Evolutionary conservation across 2,329 filamentous ascomycete species (phyloP).

Genomic region (Neopestalotiopsis sp.): DNA sequence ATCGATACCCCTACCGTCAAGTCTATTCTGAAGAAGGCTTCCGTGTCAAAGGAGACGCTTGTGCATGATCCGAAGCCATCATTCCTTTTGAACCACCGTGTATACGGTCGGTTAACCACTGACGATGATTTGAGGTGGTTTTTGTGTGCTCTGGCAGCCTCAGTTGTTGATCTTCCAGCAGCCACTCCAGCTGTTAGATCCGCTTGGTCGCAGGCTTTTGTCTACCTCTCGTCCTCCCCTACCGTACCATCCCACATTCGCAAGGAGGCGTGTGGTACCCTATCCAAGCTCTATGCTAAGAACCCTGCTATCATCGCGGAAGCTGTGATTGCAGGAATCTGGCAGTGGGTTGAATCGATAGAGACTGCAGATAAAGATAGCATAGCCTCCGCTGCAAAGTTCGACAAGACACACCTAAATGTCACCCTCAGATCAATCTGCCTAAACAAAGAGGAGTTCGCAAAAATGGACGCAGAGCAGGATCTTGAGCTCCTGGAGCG

Average conservation of each 20-base stretch:
- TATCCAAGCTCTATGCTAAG: constrained; percentile 69
- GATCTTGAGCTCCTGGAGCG: constrained; percentile 58
- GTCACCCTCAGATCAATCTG: constrained; percentile 67
- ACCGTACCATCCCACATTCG: constrained; percentile 66
- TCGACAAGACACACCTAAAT: constrained; percentile 68
- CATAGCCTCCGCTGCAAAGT: constrained; percentile 68
- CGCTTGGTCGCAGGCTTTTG: constrained; percentile 83
- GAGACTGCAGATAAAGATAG: constrained; percentile 79
- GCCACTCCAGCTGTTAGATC: constrained; percentile 57
- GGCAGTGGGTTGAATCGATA: constrained; percentile 76
- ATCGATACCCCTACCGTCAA: constrained; percentile 57
- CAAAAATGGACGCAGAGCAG: constrained; percentile 46
- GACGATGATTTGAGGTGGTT: constrained; percentile 84
- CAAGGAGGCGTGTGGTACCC: constrained; percentile 62
- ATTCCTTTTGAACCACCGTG: constrained; percentile 81
- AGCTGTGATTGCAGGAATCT: constrained; percentile 75
- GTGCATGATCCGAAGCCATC: constrained; percentile 80
- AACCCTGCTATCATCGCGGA: constrained; percentile 62
- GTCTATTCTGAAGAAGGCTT: constrained; percentile 61
- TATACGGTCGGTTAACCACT: constrained; percentile 78
- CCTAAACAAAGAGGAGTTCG: constrained; percentile 56
- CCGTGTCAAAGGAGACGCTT: constrained; percentile 69
- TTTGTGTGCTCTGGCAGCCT: constrained; percentile 68
- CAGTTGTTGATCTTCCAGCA: constrained; percentile 60
- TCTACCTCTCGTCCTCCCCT: constrained; percentile 76